Evolutionary conservation across 1,284 basidiomycete species (phyloP).

Genomic region (Vanrija sp.): DNA sequence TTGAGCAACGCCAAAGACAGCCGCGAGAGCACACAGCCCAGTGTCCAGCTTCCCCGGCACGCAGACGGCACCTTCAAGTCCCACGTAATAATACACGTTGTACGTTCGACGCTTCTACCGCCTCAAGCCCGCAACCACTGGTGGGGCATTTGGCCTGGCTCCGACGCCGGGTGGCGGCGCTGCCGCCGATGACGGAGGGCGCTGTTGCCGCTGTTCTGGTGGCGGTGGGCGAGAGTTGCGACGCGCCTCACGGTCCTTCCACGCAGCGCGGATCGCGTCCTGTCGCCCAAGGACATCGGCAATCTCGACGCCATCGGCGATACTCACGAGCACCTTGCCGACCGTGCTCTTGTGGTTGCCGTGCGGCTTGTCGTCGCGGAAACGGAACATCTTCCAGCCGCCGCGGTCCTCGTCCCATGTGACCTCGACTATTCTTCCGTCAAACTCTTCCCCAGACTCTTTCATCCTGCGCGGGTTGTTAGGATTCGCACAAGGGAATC

Average conservation of each 20-base stretch:
- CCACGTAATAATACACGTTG: too few relatives aligned
- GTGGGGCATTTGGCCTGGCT: too few relatives aligned
- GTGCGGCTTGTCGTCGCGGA: constrained; percentile 83
- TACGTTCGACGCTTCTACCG: neutral
- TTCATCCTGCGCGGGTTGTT: constrained; percentile 64
- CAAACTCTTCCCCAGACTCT: constrained; percentile 73
- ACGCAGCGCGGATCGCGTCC: constrained; percentile 38
- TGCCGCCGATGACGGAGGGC: neutral
- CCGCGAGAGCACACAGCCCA: too few relatives aligned
- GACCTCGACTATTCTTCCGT: constrained; percentile 92
- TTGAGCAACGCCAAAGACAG: too few relatives aligned
- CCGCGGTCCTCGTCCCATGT: constrained; percentile 69
- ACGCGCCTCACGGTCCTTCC: constrained; percentile 37
- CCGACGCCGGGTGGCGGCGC: neutral
- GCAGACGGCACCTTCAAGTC: too few relatives aligned
- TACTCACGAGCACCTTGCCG: constrained; percentile 78
- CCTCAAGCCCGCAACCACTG: neutral
- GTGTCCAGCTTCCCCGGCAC: too few relatives aligned
- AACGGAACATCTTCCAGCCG: constrained; percentile 84
- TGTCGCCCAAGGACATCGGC: constrained; percentile 56
- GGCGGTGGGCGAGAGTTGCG: constrained; percentile 8
- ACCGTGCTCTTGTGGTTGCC: constrained; percentile 82
- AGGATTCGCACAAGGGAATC: neutral
- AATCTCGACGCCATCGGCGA: constrained; percentile 85
- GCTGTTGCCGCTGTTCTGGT: constrained; percentile 1